Evolutionary conservation across 2,329 filamentous ascomycete species (phyloP), one percentile per base, ranked within the genome.

Genomic region (Colletotrichum acutatum): DNA sequence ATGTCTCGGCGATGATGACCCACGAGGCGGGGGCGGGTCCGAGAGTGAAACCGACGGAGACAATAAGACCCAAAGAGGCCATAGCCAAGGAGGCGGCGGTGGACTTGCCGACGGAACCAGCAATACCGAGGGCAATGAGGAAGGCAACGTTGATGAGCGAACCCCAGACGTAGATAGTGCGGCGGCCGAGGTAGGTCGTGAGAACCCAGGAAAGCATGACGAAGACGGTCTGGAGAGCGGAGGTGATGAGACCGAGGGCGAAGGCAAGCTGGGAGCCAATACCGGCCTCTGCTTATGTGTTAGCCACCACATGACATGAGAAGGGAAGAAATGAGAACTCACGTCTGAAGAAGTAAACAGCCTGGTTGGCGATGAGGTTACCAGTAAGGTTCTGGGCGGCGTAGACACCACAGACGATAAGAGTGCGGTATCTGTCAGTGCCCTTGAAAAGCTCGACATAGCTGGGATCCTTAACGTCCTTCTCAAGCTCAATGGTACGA

Each of bases 191-290:
- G 80, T 90, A 92, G 1, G 88, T 87, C 16, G 89, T 92, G 62
- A 93, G 86, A 68, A 92, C 82, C 91, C 91, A 93, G 71, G 90
- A 93, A 54, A 91, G 83, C 87, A 91, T 91, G 79, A 91, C 89
- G 73, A 91, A 86, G 79, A 93, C 81, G 80, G 81, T 84, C 78
- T 91, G 89, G 2, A 93, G 89, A 61, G 86, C 88, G 0, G 91
- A 92, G 64, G 88, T 92, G 80, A 92, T 92, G 32, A 93, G 87
- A 80, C 89, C 89, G 19, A 92, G 84, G 49, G 86, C 87, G 78
- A 92, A 92, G 4, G 91, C 87, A 32, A 83, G 86, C 76, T 91
- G 82, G 4, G 79, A 81, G 1, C 72, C 71, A 76, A 93, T 87
- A 66, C 90, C 90, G 67, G 91, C 91, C 86, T 92, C 89, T 91